Base-by-base conservation (phyloP, 2,329 filamentous ascomycete genomes). In the Paraphoma chrysanthemicola region DNA sequence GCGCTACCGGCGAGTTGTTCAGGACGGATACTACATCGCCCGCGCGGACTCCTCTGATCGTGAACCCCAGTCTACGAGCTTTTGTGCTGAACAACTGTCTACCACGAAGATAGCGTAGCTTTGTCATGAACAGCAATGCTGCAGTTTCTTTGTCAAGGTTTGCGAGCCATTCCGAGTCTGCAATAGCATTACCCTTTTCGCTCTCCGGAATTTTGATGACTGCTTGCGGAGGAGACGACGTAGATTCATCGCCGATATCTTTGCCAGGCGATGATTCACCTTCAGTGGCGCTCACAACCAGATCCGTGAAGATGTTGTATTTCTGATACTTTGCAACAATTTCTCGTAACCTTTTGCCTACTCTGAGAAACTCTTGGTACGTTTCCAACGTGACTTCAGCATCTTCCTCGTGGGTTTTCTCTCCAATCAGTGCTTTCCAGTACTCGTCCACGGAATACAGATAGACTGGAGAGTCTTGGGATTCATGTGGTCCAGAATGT, bases 11-110 rank as follows among this genome's bases (percentile, higher is more conserved):
- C 3, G 56, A 42, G 16, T 23, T 33, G 17, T 52, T 48, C 18
- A 58, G 52, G 4, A 58, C 48, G 33, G 39, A 49, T 4, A 54
- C 23, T 18, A 38, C 7, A 44, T 58, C 56, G 4, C 56, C 48
- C 4, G 41, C 10, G 6, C 41, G 38, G 7, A 38, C 18, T n/a
- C 47, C 44, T 12, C 11, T 48, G 16, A 23, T 47, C 18, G 17
- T 33, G 16, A 48, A 28, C 23, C 38, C 50, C n/a, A 33, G 31
- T n/a, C 38, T 39, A 30, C 31, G 23, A 12, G 14, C 8, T 9
- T 14, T n/a, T 2, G 38, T 53, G 18, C 33, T 48, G 38, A 53
- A 53, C 12, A 50, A 23, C 4, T 31, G 48, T 44, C 41, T 51
- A 11, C 29, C 18, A 9, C 7, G 5, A 31, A 54, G 46, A n/a